Percentiles rank a stretch among this genome's conserved stretches.
Conservation (phyloP, 345 rosid genomes). For the Eucalyptus marginata region DNA sequence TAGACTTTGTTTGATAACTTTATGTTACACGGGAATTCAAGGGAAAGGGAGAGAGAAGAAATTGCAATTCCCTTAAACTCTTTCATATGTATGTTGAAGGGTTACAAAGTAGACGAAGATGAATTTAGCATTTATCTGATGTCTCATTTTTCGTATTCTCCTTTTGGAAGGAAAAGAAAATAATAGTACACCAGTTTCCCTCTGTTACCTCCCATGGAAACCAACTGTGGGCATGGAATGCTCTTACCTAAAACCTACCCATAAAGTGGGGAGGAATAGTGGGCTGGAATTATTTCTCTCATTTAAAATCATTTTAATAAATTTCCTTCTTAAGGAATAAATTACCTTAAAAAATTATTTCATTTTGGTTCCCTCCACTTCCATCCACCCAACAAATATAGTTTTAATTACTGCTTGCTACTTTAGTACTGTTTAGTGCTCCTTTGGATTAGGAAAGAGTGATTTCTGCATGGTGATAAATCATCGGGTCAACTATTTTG, state of each 20-base stretch:
- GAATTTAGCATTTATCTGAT: not conserved
- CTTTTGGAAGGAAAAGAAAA: not conserved
- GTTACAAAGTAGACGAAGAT: not conserved
- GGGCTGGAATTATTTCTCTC: not conserved
- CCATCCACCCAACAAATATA: not conserved
- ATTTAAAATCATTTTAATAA: not conserved
- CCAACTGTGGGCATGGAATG: not conserved
- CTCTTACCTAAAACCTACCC: not conserved
- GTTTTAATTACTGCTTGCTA: not conserved
- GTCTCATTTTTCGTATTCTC: not conserved
- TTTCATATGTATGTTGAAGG: not conserved
- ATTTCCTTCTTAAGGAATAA: not conserved
- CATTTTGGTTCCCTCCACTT: not conserved
- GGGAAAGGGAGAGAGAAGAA: not conserved
- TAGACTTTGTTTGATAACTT: not conserved
- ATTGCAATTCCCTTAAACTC: not conserved
- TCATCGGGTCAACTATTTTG: not conserved
- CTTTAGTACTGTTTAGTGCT: not conserved
- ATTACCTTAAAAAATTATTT: not conserved
- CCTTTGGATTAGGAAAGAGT: not conserved
- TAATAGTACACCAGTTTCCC: not conserved
- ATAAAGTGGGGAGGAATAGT: not conserved
- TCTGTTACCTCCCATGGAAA: not conserved
- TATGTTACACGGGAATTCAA: not conserved
- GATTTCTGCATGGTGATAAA: not conserved